Base-by-base conservation (phyloP, 2,329 filamentous ascomycete genomes). In the Colletotrichum tropicicola region DNA sequence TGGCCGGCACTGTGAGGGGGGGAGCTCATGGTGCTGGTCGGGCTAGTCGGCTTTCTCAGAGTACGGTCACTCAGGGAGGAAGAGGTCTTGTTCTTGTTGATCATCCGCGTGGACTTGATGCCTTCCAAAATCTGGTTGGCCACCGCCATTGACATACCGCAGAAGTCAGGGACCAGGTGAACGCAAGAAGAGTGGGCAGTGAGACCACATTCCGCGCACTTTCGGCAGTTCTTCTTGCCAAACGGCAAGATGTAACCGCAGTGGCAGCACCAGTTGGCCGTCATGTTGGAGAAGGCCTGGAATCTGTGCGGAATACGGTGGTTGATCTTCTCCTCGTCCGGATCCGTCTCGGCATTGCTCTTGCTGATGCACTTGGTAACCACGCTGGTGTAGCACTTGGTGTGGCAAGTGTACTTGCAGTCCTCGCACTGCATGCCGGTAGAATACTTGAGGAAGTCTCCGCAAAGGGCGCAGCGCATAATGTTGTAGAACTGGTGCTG, bases 311-410 rank as follows among this genome's bases (percentile, higher is more conserved):
- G 96, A 75, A 99, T 99, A 69, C 96, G 92, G 77, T 99, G 96
- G 77, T 99, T 99, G 87, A 99, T 97, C 85, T 98, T 99, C 80
- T 98, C 96, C 80, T 99, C 96, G 79, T 99, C 96, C 21, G 96
- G 95, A 77, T 99, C 96, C 6, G 93, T 97, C 78, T 99, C 96
- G 68, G 96, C 95, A 76, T 99, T 99, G 68, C 95, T 98, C 79
- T 99, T 98, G 82, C 95, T 98, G 79, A 99, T 99, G 82, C 96
- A 99, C 80, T 99, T 99, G 68, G 96, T 99, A 72, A 99, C 96
- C 48, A 99, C 96, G 78, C 94, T 97, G 15, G 89, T 83, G 79
- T 98, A 99, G 77, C 96, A 99, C 80, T 98, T 98, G 73, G 93
- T 95, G 79, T 99, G 96, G 80, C 96, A 99, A 39, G 95, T 98